Base-by-base conservation (phyloP, 2,329 filamentous ascomycete genomes). In the Mycogone perniciosa region DNA sequence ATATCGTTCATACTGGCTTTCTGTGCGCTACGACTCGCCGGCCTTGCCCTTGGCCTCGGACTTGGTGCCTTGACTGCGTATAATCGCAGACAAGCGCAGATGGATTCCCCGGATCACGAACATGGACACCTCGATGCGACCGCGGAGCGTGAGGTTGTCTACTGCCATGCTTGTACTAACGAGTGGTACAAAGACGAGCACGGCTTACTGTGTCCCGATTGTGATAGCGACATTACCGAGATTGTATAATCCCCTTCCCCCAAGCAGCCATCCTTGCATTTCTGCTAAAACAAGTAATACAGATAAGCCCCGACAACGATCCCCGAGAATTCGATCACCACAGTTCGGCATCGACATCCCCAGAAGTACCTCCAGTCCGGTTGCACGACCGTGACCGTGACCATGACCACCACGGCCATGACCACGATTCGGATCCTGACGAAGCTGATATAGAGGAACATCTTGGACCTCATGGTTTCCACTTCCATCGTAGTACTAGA, bases 141-240 rank as follows among this genome's bases (percentile, higher is more conserved):
- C 26, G 61, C 66, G 5, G 71, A 70, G 55, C 76, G 81, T 56
- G 88, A 95, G 64, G 81, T 92, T 57, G 85, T 96, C 49, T 95
- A 80, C 67, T 99, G 93, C 69, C 89, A 97, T 69, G 72, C 77
- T 54, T 97, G 93, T 71, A 67, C 78, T 47, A 72, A 86, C 56
- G 86, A 96, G 66, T 97, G 90, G 89, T 88, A 86, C 62, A 76
- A 81, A 53, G 81, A 88, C 53, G 79, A 86, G 56, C 75, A 79
- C 57, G 84, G 71, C 29, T 70, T 95, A 55, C 72, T 71, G 11
- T 99, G 93, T 64, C 89, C 90, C 11, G 68, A 72, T n/a, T 99
- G 93, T 65, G 65, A 76, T 4, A 82, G 83, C 35, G 89, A 95
- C 20, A 84, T 89, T 58, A 89, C 83, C 11, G 91, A 99, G 71